A percentile compares a stretch with the other conserved stretches of the same genome.
These are phyloP conservation scores for Gnaphalium uliginosum DNA, from an alignment of 129 eudicot genomes.

Conservation along the genomic window DNA sequence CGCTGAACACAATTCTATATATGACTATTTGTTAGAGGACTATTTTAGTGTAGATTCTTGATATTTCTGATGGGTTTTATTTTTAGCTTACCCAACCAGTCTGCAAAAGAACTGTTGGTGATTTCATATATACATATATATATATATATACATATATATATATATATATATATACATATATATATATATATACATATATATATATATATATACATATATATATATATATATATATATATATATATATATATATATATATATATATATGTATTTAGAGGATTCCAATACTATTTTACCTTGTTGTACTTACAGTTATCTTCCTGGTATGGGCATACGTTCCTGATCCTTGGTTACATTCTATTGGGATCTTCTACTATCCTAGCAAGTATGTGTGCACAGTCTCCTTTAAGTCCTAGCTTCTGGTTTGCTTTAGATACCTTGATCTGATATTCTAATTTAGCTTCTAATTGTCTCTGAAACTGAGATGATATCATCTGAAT, in stretches of 20 bases:
- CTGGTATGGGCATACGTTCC: conserved; percentile 90
- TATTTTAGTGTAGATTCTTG: neutral
- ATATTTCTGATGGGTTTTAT: neutral
- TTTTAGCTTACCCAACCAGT: neutral
- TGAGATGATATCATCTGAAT: neutral
- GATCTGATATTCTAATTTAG: neutral
- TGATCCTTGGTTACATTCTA: conserved; percentile 78
- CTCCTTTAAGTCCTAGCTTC: neutral
- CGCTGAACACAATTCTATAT: neutral
- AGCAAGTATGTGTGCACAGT: conserved; percentile 58
- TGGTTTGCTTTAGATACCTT: conserved; percentile 1
- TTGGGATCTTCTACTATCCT: conserved; percentile 88
- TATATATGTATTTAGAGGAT: conserved; percentile 5
- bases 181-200: too few species aligned
- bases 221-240: too few species aligned
- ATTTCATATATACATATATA: too few species aligned
- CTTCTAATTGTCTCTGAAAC: neutral
- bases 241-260: too few species aligned
- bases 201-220: too few species aligned
- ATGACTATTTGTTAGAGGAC: neutral
- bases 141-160: too few species aligned
- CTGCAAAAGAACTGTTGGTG: neutral
- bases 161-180: too few species aligned
- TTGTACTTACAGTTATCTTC: conserved; percentile 57
- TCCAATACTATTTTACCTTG: conserved; percentile 11